A percentile compares a stretch with the other conserved stretches of the same genome.
phyloP scores from a whole-genome alignment of 2,329 filamentous ascomycete genomes.

The Aspergillus pseudoterreus region DNA sequence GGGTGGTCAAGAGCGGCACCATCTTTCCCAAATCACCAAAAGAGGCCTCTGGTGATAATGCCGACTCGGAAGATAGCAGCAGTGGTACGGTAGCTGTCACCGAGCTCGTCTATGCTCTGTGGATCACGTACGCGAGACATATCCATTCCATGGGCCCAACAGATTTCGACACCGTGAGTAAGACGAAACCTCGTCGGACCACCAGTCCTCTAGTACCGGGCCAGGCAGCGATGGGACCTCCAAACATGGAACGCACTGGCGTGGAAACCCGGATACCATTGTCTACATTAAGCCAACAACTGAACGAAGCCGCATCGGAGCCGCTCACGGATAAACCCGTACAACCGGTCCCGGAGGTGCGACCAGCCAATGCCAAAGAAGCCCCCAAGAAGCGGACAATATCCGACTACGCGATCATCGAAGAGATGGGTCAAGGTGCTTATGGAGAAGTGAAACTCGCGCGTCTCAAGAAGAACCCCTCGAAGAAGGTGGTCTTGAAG shows the following conservation, averaged over 20 bases:
- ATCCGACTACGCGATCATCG: slow-evolving; percentile 82
- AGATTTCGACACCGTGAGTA: slow-evolving; percentile 51
- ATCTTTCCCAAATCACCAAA: slow-evolving; percentile 57
- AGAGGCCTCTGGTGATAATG: slow-evolving; percentile 62
- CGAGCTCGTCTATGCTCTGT: slow-evolving; percentile 89
- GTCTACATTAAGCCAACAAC: slow-evolving; percentile 50
- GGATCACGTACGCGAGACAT: slow-evolving; percentile 95
- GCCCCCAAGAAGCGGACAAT: slow-evolving; percentile 71
- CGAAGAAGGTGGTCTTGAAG: slow-evolving; percentile 88
- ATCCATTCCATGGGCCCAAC: slow-evolving; percentile 70
- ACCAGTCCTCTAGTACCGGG: slow-evolving; percentile 71
- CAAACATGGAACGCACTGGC: slow-evolving; percentile 21
- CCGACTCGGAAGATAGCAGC: slow-evolving; percentile 49
- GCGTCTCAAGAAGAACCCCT: slow-evolving; percentile 70
- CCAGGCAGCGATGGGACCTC: slow-evolving; percentile 51
- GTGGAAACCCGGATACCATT: slow-evolving; percentile 38
- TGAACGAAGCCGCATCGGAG: slow-evolving; percentile 48
- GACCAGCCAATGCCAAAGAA: slow-evolving; percentile 24
- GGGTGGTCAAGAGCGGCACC: slow-evolving; percentile 86
- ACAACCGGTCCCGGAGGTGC: slow-evolving; percentile 31
- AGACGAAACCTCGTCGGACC: slow-evolving; percentile 53
- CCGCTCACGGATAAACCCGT: slow-evolving; percentile 41
- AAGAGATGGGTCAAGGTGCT: slow-evolving; percentile 97
- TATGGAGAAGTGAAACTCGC: slow-evolving; percentile 97
- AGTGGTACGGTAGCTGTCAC: slow-evolving; percentile 50